Evolutionary conservation across 495 filamentous ascomycete genomes (phyloP).

Genomic region (Neurospora sp.): DNA sequence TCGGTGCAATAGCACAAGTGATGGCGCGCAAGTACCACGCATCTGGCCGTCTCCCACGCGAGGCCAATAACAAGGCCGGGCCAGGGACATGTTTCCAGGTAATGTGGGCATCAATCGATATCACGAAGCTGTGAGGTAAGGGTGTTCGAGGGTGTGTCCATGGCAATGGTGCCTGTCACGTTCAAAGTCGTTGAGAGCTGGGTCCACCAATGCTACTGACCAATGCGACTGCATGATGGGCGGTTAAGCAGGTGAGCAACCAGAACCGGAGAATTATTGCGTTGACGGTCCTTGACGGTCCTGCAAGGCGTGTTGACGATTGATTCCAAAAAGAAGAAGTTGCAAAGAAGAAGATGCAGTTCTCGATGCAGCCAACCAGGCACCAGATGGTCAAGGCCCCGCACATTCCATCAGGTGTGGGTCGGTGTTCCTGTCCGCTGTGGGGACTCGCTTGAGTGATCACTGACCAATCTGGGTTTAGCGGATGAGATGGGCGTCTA

Average conservation of each 20-base stretch:
- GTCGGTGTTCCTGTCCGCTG: slow-evolving; percentile 4
- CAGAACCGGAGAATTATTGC: not conserved
- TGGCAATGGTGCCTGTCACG: slow-evolving; percentile 4
- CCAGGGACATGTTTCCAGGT: slow-evolving; percentile 1
- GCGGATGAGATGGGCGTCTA: slow-evolving; percentile 31
- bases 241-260: slow-evolving; percentile 26
- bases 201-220: slow-evolving; percentile 14
- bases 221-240: slow-evolving; percentile 32
- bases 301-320: not conserved
- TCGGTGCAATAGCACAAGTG: not conserved
- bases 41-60: not conserved
- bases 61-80: slow-evolving; percentile 19
- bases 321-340: not conserved
- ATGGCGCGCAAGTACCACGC: not conserved
- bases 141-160: not conserved
- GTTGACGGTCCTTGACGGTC: not conserved
- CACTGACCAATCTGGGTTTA: slow-evolving; percentile 14
- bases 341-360: not conserved
- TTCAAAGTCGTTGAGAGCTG: not conserved
- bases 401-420: not conserved
- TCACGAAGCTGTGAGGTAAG: slow-evolving; percentile 11
- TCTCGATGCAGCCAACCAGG: not conserved
- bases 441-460: slow-evolving; percentile 20
- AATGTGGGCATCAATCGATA: slow-evolving; percentile 11
- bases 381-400: not conserved